A percentile compares a stretch with the other conserved stretches of the same genome.
phyloP scores from a whole-genome alignment of 1,284 basidiomycete species.

The Sutorius eximius region DNA sequence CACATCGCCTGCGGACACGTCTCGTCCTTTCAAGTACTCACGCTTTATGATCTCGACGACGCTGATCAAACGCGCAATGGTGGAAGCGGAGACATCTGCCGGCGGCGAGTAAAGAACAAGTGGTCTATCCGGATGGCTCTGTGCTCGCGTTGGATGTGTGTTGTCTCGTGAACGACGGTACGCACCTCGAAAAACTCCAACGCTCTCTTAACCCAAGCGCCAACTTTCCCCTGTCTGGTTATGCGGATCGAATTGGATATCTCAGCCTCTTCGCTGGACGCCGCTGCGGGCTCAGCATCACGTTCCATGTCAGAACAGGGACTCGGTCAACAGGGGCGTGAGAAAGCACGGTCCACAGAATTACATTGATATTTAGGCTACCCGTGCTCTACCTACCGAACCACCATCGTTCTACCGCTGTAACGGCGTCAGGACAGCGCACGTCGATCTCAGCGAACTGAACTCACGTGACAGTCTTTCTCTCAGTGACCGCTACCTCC shows the following conservation, averaged over 20 bases:
- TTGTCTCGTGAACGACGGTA: conserved; percentile 7
- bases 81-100: conserved; percentile 39
- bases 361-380: neutral
- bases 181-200: conserved; percentile 62
- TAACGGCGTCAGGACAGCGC: conserved; percentile 9
- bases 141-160: conserved; percentile 12
- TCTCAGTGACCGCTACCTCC: conserved; percentile 80
- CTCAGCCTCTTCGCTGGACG: conserved; percentile 5
- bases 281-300: conserved; percentile 3
- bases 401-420: conserved; percentile 56
- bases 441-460: neutral
- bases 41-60: conserved; percentile 85
- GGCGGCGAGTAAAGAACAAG: conserved; percentile 72
- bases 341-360: conserved; percentile 8
- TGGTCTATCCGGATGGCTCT: conserved; percentile 58
- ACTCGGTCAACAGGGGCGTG: conserved; percentile 18
- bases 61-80: conserved; percentile 68
- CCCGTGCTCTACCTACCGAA: conserved; percentile 38
- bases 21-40: conserved; percentile 61
- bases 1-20: conserved; percentile 41
- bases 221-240: conserved; percentile 63
- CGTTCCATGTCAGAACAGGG: conserved; percentile 11
- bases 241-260: conserved; percentile 48
- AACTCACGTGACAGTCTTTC: conserved; percentile 89
- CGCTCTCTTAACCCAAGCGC: conserved; percentile 60